phyloP scores from a whole-genome alignment of 257 asterid genomes.

The Capsicum baccatum region DNA sequence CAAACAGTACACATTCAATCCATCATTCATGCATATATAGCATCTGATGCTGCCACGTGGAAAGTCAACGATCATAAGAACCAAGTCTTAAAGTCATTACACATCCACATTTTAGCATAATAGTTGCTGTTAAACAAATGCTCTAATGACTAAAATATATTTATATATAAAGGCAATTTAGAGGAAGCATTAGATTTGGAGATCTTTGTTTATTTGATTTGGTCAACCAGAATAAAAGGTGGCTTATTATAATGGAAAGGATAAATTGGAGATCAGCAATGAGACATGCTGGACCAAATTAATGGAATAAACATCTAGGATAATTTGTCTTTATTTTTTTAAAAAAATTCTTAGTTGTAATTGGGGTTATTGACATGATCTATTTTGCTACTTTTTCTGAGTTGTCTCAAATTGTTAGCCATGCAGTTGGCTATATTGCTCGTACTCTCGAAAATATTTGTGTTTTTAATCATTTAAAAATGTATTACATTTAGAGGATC shows the following conservation, averaged over 20 bases:
- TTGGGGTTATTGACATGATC: neutral
- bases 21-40: no score
- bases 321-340: neutral
- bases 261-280: slow-evolving; percentile 1
- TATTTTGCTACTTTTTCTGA: neutral
- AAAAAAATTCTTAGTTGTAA: neutral
- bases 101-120: neutral
- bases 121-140: neutral
- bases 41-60: no score
- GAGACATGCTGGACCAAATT: slow-evolving; percentile 14
- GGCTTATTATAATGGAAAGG: neutral
- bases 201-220: slow-evolving; percentile 7
- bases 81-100: no score
- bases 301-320: slow-evolving; percentile 22
- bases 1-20: no score
- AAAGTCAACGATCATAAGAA: no score
- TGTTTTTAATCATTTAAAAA: neutral
- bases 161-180: neutral
- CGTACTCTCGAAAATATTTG: fast-evolving
- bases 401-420: neutral
- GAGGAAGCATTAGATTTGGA: neutral
- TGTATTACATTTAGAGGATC: neutral
- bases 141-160: neutral
- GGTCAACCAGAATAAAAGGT: neutral
- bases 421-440: neutral